Base-by-base conservation (phyloP, 176 grass and related monocot genomes). In the Areca catechu region DNA sequence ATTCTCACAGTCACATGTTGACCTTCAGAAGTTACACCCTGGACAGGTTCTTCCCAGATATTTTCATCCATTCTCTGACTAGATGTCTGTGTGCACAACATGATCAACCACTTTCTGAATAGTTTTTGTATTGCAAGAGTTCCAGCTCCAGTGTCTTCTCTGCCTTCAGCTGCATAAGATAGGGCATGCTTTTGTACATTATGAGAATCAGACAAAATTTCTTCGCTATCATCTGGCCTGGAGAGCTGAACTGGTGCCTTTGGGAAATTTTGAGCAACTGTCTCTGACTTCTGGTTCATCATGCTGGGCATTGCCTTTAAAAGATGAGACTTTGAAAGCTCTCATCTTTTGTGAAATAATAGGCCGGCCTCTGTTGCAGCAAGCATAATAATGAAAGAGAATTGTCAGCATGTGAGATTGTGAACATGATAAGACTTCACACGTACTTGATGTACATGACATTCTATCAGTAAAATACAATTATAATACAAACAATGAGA, bases 201-300 rank as follows among this genome's bases (percentile, higher is more conserved):
- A 72, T 62, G 58, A 62, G 70, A 53, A 54, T 72, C 58, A 47
- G 70, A 62, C 9, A 62, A 16, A 20, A 62, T 9, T 43, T 72
- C 70, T 58, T 72, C 70, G 24, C 15, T 62, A 19, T 58, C 58
- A 22, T 62, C 49, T 27, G 22, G 68, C 19, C 24, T 53, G 16
- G 70, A 54, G 50, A 72, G 60, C 50, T 72, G 70, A 51, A 72
- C 58, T 54, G 58, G 58, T 72, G 70, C 27, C 22, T 51, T n/a
- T 72, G 3, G 50, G 43, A 62, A 62, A 23, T 62, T 54, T 72
- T 54, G 50, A 62, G 19, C 29, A 37, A 50, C 47, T 54, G 20
- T 48, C 62, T 62, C 50, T 62, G 34, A 2, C 34, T 43, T 54
- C 25, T 6, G 49, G 70, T 54, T 22, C 58, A 47, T 72, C 50